Evolutionary conservation across 2,329 filamentous ascomycete species (phyloP), one percentile per base, ranked within the genome.

Genomic region (Stemphylium lycopersici): DNA sequence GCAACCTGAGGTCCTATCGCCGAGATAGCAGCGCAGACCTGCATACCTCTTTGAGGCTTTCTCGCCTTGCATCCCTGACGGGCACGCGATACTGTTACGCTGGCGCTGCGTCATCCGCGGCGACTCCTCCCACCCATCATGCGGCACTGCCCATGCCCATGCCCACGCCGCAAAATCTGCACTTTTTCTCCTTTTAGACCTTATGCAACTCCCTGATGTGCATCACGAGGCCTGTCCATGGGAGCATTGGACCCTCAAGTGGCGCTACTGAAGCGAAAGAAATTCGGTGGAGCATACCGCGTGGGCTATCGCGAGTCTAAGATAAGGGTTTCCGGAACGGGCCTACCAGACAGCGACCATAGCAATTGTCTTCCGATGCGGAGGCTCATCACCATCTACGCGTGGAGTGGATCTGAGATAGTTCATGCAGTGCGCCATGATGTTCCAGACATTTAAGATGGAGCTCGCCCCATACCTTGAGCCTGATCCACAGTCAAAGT

Each of bases 301-400:
- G 51, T 46, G 49, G 57, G 53, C 48, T 55, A 58, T 65, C 55
- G 50, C 51, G 12, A 48, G 45, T 50, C 40, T 48, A 60, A 61
- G 65, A 68, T 68, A 65, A 68, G 64, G 52, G 52, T 58, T 53
- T 22, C 48, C 49, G 20, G 53, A 47, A 61, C 42, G 46, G 48
- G 52, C 62, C 58, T 59, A 62, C 58, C 52, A 66, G 44, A 44
- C 34, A 45, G 39, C 50, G 13, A 41, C n/a, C 26, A 48, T 22
- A 33, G 36, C 37, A 40, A 15, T 40, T 15, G 18, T 40, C 39
- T 37, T 42, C 48, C 48, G 32, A 45, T 51, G 31, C 56, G 54
- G 57, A 56, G 42, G 18, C 32, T 44, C 31, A n/a, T 29, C 26
- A 50, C n/a, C 26, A 33, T 36, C 46, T 37, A 56, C 13, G 29